phyloP scores from a whole-genome alignment of 116 monocot species.

The Papilionanthe hybrid region DNA sequence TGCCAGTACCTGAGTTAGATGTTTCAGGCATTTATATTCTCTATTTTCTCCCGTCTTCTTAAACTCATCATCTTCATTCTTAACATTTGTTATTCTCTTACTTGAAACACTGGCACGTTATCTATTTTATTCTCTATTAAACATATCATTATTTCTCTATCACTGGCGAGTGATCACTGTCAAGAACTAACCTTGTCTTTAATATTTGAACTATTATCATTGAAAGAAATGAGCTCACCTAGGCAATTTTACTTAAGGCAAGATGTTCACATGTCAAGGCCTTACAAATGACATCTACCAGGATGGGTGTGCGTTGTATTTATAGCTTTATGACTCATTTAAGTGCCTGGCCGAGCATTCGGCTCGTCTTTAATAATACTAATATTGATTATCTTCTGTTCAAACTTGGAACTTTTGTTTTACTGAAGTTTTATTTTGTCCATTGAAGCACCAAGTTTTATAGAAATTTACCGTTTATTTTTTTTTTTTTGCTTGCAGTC shows the following conservation, averaged over 20 bases:
- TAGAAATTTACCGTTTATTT: not conserved
- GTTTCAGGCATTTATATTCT: not conserved
- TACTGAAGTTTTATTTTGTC: not conserved
- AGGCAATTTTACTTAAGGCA: not conserved
- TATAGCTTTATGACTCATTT: not conserved
- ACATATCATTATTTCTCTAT: not conserved
- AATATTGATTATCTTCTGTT: not conserved
- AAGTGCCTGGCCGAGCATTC: not conserved
- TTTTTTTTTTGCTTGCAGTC: not conserved
- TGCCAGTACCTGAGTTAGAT: not conserved
- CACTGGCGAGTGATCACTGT: not conserved
- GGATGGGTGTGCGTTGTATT: not conserved
- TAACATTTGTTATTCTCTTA: not conserved
- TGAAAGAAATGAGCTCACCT: not conserved
- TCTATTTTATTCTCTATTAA: not conserved
- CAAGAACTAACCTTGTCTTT: not conserved
- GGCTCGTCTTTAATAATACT: not conserved
- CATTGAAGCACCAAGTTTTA: not conserved
- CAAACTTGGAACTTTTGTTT: not conserved
- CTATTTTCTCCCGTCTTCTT: not conserved
- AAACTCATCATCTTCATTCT: not conserved
- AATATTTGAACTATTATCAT: not conserved
- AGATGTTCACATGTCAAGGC: not conserved
- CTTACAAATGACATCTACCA: not conserved
- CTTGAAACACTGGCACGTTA: not conserved